These are phyloP conservation scores for Vishniacozyma victoriae DNA, from an alignment of 768 basidiomycete species.

Conservation along the genomic window DNA sequence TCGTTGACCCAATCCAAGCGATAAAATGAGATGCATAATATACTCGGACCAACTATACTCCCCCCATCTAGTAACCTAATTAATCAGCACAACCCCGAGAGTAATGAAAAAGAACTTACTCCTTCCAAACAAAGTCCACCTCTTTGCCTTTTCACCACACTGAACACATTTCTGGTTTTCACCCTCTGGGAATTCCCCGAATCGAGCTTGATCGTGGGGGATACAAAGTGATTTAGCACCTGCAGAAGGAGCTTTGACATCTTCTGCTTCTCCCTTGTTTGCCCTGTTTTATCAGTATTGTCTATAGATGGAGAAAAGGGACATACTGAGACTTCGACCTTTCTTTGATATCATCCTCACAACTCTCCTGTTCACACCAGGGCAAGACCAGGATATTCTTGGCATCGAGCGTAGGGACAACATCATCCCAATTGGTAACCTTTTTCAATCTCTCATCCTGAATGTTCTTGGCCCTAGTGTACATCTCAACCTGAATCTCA, in stretches of 20 bases:
- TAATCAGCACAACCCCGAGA: neutral
- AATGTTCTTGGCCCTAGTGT: constrained; percentile 63
- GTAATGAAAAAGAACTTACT: too few species aligned
- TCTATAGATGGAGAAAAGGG: neutral
- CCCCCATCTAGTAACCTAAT: too few species aligned
- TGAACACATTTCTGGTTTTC: constrained; percentile 78
- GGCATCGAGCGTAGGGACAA: constrained; percentile 82
- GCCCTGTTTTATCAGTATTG: constrained; percentile 16
- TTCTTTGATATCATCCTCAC: constrained; percentile 98
- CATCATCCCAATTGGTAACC: constrained; percentile 81
- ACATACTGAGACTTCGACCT: constrained; percentile 74
- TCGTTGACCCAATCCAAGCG: too few species aligned
- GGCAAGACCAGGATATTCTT: constrained; percentile 85
- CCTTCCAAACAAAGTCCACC: constrained; percentile 92
- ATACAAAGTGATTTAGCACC: constrained; percentile 96
- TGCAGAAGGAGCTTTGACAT: constrained; percentile 92
- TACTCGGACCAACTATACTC: too few species aligned
- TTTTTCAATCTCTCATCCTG: constrained; percentile 67
- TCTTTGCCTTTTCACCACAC: constrained; percentile 81
- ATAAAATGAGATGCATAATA: too few species aligned
- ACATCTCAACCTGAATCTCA: constrained; percentile 86
- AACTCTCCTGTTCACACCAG: constrained; percentile 89
- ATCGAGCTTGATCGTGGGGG: constrained; percentile 85
- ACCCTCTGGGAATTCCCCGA: constrained; percentile 70
- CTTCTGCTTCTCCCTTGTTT: constrained; percentile 72